A percentile compares a stretch with the other conserved stretches of the same genome.
phyloP scores from a whole-genome alignment of 768 basidiomycete species.

The Boletus huronensis region DNA sequence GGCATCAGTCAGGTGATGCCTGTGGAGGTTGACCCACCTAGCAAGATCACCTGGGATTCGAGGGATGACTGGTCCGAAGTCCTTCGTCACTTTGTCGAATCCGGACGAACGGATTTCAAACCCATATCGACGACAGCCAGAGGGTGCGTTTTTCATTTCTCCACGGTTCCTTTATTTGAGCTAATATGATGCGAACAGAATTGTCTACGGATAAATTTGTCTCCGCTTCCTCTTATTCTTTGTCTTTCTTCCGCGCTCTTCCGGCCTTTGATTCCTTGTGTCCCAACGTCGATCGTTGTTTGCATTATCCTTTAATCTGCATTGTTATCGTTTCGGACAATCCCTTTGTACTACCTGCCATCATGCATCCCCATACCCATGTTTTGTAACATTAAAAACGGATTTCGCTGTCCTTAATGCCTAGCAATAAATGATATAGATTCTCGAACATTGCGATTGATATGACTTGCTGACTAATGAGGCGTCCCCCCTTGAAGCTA shows the following conservation, averaged over 20 bases:
- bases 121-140: slow-evolving; percentile 75
- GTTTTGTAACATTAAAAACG: slow-evolving; percentile 24
- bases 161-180: neutral
- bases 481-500: too few species aligned
- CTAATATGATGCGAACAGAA: slow-evolving; percentile 26
- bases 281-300: slow-evolving; percentile 32
- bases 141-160: slow-evolving; percentile 51
- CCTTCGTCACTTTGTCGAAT: slow-evolving; percentile 67
- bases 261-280: neutral
- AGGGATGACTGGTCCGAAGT: slow-evolving; percentile 72
- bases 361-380: slow-evolving; percentile 25
- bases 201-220: slow-evolving; percentile 40
- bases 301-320: slow-evolving; percentile 17
- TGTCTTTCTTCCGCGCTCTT: slow-evolving; percentile 7
- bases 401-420: slow-evolving; percentile 19
- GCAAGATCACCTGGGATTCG: slow-evolving; percentile 71
- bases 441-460: neutral
- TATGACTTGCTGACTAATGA: slow-evolving; percentile 21
- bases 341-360: slow-evolving; percentile 20
- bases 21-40: slow-evolving; percentile 77
- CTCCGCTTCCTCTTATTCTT: neutral
- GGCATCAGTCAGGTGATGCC: slow-evolving; percentile 80
- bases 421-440: slow-evolving; percentile 13
- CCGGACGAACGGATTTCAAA: slow-evolving; percentile 72
- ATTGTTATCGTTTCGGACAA: slow-evolving; percentile 26